Percentiles rank a stretch among this genome's conserved stretches.
These are phyloP conservation scores for Pleurotus giganteus DNA, from an alignment of 768 basidiomycete genomes.

Conservation along the genomic window DNA sequence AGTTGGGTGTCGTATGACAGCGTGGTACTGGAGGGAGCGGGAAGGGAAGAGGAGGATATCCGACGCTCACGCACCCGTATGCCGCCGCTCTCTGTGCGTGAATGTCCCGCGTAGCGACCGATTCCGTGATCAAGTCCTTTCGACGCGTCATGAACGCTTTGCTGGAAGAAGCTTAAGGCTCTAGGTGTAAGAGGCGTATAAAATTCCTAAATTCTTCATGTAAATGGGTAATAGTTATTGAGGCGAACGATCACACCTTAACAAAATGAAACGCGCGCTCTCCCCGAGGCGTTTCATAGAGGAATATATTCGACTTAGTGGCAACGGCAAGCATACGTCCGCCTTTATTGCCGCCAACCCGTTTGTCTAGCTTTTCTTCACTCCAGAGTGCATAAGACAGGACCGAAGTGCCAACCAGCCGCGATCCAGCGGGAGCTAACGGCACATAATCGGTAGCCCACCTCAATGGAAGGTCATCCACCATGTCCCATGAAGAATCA, in stretches of 20 bases:
- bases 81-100: constrained; percentile 39
- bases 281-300: constrained; percentile 82
- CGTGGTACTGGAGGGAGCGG: constrained; percentile 27
- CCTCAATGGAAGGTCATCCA: constrained; percentile 70
- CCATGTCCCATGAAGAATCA: constrained; percentile 67
- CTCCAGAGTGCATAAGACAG: constrained; percentile 69
- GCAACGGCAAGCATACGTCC: constrained; percentile 69
- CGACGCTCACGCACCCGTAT: constrained; percentile 30
- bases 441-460: constrained; percentile 90
- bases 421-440: constrained; percentile 65
- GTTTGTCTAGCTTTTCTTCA: constrained; percentile 46
- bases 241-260: constrained; percentile 46
- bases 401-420: constrained; percentile 56
- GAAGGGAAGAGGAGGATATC: constrained; percentile 22
- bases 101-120: constrained; percentile 32
- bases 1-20: constrained; percentile 67
- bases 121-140: constrained; percentile 39
- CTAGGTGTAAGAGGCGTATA: constrained; percentile 74
- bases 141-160: constrained; percentile 53
- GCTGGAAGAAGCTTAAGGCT: constrained; percentile 68
- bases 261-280: constrained; percentile 82
- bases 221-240: constrained; percentile 1
- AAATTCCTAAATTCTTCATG: constrained; percentile 59
- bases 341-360: constrained; percentile 23
- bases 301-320: constrained; percentile 66